Evolutionary conservation across 2,329 filamentous ascomycete species (phyloP).

Genomic region (Rhinocladiella mackenziei): DNA sequence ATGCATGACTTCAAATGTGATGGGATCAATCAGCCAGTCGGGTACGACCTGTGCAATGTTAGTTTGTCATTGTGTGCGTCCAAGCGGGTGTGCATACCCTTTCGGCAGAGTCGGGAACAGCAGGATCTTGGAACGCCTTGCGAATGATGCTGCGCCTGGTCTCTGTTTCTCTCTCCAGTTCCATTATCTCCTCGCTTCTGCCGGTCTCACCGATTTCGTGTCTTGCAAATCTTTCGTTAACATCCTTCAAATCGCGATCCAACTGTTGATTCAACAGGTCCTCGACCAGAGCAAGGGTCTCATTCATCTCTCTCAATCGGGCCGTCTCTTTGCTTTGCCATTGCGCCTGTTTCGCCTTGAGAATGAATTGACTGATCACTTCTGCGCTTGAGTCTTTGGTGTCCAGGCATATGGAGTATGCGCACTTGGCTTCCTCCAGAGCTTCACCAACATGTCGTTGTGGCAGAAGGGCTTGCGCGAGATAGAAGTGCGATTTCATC

Average conservation of each 20-base stretch:
- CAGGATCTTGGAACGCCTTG: constrained; percentile 42
- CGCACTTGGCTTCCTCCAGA: constrained; percentile 63
- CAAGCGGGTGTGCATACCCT: constrained; percentile 34
- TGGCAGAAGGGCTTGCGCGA: constrained; percentile 77
- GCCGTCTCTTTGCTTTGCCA: constrained; percentile 70
- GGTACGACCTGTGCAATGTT: constrained; percentile 40
- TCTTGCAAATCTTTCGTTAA: constrained; percentile 35
- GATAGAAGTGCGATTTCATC: constrained; percentile 80
- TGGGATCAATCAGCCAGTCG: constrained; percentile 47
- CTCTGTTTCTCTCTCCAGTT: constrained; percentile 49
- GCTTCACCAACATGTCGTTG: constrained; percentile 70
- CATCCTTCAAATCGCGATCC: constrained; percentile 36
- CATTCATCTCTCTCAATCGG: constrained; percentile 44
- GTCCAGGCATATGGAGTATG: constrained; percentile 66
- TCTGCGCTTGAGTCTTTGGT: constrained; percentile 64
- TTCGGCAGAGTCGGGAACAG: constrained; percentile 41
- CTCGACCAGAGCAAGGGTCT: constrained; percentile 41
- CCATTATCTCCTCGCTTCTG: constrained; percentile 64
- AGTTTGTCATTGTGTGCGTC: neutral
- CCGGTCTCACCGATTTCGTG: constrained; percentile 55
- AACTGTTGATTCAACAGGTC: constrained; percentile 39
- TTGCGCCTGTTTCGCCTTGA: constrained; percentile 76
- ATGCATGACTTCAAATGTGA: constrained; percentile 51
- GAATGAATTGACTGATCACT: constrained; percentile 67
- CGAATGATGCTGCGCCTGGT: constrained; percentile 46